Conservation (phyloP, 148 eudicot genomes). For the Fagopyrum homotropicum region DNA sequence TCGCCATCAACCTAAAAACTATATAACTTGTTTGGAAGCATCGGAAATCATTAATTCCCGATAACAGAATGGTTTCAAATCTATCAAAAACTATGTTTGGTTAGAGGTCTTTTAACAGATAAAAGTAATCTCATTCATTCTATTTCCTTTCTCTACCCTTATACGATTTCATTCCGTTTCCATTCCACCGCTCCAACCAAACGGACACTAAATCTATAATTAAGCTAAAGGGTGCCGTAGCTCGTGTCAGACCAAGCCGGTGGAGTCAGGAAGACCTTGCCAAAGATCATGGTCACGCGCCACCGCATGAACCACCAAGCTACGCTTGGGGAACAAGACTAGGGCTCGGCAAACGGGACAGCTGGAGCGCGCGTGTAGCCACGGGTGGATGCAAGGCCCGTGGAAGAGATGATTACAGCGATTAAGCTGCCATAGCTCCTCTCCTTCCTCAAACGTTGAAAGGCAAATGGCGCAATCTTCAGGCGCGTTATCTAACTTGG, state of each 20-base stretch:
- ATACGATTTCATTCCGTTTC: no score
- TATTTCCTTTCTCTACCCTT: no score
- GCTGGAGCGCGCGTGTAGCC: slow-evolving; percentile 25
- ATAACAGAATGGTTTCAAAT: no score
- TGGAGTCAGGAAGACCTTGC: slow-evolving; percentile 30
- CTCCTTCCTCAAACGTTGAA: slow-evolving; percentile 23
- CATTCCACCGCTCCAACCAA: no score
- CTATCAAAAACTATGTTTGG: no score
- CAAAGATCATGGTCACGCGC: slow-evolving; percentile 14
- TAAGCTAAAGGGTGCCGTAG: not conserved
- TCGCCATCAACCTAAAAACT: no score
- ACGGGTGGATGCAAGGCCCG: slow-evolving; percentile 25
- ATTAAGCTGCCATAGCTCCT: slow-evolving; percentile 21
- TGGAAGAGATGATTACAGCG: slow-evolving; percentile 34
- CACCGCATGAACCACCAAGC: not conserved
- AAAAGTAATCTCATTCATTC: no score
- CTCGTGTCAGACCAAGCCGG: slow-evolving; percentile 17
- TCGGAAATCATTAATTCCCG: no score
- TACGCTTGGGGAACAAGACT: not conserved
- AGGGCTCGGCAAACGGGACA: slow-evolving; percentile 41
- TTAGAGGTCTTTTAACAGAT: no score
- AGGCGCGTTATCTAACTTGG: not conserved
- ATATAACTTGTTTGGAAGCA: no score
- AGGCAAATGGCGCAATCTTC: slow-evolving; percentile 39
- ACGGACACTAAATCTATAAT: not conserved